These are phyloP conservation scores for Thelephora ganbajun DNA, from an alignment of 768 basidiomycete genomes.

Conservation along the genomic window DNA sequence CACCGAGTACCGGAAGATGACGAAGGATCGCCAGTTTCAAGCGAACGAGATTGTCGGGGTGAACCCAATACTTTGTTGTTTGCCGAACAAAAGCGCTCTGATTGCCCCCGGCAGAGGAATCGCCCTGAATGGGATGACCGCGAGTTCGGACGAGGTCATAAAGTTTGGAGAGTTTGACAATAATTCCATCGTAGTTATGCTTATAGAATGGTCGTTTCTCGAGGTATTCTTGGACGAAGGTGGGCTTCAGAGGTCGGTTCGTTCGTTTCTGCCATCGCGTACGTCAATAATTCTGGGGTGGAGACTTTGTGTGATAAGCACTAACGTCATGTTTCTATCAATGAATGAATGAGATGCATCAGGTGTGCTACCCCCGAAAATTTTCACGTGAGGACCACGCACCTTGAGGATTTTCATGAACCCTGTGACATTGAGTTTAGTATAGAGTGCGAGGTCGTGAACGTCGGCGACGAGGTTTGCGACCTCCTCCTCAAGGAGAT, in stretches of 20 bases:
- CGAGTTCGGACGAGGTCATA: constrained; percentile 93
- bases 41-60: constrained; percentile 88
- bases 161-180: constrained; percentile 88
- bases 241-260: constrained; percentile 60
- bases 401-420: constrained; percentile 98
- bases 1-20: constrained; percentile 88
- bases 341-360: background rate
- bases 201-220: constrained; percentile 95
- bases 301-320: constrained; percentile 3
- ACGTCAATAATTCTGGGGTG: background rate
- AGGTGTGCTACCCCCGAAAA: background rate
- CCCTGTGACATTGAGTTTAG: constrained; percentile 95
- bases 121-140: constrained; percentile 88
- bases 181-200: constrained; percentile 90
- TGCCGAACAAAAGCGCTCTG: constrained; percentile 98
- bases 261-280: constrained; percentile 74
- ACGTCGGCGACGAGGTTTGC: constrained; percentile 89
- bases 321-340: constrained; percentile 83
- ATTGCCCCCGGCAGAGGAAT: constrained; percentile 84
- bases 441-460: constrained; percentile 83
- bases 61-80: constrained; percentile 99
- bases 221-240: constrained; percentile 83
- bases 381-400: constrained; percentile 5
- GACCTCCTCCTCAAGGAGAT: constrained; percentile 83
- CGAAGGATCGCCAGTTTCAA: constrained; percentile 87